Conservation (phyloP, 805 yeast species). For the Spathaspora passalidarum region DNA sequence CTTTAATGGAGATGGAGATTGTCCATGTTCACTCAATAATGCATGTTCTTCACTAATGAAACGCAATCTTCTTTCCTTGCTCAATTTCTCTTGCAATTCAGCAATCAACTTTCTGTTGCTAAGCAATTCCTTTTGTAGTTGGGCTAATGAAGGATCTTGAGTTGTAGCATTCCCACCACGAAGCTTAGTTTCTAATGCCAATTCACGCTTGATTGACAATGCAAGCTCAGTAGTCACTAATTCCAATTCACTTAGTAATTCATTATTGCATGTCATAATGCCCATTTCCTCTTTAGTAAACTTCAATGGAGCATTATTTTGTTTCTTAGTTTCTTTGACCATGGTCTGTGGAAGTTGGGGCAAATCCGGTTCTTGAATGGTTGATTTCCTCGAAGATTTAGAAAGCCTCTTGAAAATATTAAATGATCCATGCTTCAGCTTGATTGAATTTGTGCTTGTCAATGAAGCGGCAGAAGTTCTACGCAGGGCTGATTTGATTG, state of each 20-base stretch:
- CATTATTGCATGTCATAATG: constrained; percentile 56
- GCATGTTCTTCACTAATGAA: constrained; percentile 72
- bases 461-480: constrained; percentile 24
- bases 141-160: constrained; percentile 6
- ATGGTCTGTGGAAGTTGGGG: constrained; percentile 1
- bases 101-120: constrained; percentile 33
- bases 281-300: constrained; percentile 62
- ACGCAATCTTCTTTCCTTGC: constrained; percentile 62
- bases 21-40: constrained; percentile 50
- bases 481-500: no score
- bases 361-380: constrained; percentile 1
- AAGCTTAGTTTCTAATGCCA: constrained; percentile 51
- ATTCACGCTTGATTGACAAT: constrained; percentile 66
- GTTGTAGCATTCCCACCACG: constrained; percentile 9
- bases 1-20: constrained; percentile 52
- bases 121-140: constrained; percentile 6
- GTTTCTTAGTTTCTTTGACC: not conserved
- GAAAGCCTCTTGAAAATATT: constrained; percentile 34
- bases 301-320: constrained; percentile 14
- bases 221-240: constrained; percentile 72
- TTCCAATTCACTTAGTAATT: constrained; percentile 60
- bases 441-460: constrained; percentile 24
- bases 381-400: constrained; percentile 19
- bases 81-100: constrained; percentile 53
- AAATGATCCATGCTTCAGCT: constrained; percentile 1